Percentiles rank a stretch among this genome's conserved stretches.
Evolutionary conservation across 2,329 filamentous ascomycete species (phyloP).

Genomic region (Phaeosphaeria sp.): DNA sequence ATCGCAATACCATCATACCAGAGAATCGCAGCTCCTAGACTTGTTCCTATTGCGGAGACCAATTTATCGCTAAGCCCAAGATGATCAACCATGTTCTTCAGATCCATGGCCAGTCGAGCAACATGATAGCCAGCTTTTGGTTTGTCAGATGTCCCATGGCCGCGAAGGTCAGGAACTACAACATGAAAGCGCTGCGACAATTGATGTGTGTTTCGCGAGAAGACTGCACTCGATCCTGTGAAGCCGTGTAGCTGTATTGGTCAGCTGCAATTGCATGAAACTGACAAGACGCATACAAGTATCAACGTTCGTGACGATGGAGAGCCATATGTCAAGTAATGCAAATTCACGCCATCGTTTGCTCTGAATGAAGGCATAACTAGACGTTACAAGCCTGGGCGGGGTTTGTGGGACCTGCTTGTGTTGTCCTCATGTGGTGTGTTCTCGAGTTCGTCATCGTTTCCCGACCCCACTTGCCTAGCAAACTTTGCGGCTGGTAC

Average conservation of each 20-base stretch:
- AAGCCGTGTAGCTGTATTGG: constrained; percentile 33
- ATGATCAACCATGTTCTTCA: constrained; percentile 31
- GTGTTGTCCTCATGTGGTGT: not conserved
- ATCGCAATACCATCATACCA: constrained; percentile 13
- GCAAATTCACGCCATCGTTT: constrained; percentile 21
- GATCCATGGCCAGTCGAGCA: constrained; percentile 32
- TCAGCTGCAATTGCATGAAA: not conserved
- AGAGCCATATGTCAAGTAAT: constrained; percentile 20
- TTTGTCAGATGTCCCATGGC: constrained; percentile 33
- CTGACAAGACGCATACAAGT: constrained; percentile 10
- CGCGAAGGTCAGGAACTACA: constrained; percentile 30
- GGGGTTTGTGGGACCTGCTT: not conserved
- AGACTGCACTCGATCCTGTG: constrained; percentile 30
- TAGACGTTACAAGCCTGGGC: not conserved
- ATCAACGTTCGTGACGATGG: constrained; percentile 13
- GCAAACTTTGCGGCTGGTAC: not conserved
- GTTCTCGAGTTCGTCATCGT: not conserved
- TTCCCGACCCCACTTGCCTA: not conserved
- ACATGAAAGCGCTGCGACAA: constrained; percentile 17
- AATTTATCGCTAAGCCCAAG: constrained; percentile 13
- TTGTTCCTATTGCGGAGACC: constrained; percentile 25
- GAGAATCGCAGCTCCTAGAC: constrained; percentile 29
- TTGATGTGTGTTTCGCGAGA: constrained; percentile 19
- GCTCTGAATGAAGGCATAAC: constrained; percentile 21
- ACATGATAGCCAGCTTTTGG: constrained; percentile 35